Base-by-base conservation (phyloP, 1,139 yeast species). In the Insectozyma bohioensis region DNA sequence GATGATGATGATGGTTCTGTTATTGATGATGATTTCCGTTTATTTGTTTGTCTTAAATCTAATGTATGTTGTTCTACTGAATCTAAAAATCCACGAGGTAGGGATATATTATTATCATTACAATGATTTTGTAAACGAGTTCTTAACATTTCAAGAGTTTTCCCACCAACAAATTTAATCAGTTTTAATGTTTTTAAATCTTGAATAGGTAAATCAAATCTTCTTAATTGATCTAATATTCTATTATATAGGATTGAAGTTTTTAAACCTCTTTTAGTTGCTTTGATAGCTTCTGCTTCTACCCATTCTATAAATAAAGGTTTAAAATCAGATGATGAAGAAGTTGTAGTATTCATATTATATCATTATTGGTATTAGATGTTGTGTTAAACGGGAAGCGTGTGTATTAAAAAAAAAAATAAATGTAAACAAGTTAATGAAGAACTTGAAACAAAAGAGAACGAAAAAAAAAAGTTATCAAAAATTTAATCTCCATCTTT, bases 111-210 rank as follows among this genome's bases (percentile, higher is more conserved):
- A 24, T 67, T 56, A 11, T 63, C 67, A 14, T 54, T 46, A 47
- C 87, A 82, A 50, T 80, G 66, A 11, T 51, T 51, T 11, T 50
- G 45, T 30, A 80, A 52, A 40, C 61, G 62, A 26, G 57, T 52
- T 20, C 64, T 60, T 36, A 84, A 59, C n/a, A 52, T 44, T 3
- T 48, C 51, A 25, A 80, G 75, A 8, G 83, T 75, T 39, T 77
- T 76, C n/a, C 72, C 80, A 1, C 94, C 94, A 19, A 84, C 64
- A 37, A 54, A 76, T 42, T 69, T 77, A 28, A 84, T 60, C 49
- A 63, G 64, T 12, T 57, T 54, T 31, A 84, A 61, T 24, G 80
- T 69, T 22, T 65, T 57, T 4, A 84, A 78, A 42, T 75, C 76
- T 6, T 46, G 37, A 12, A 80, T 68, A 14, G 63, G 58, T 4